phyloP scores from a whole-genome alignment of 192 early-diverging fungal genomes.

The Thoreauomyces humboldtii region DNA sequence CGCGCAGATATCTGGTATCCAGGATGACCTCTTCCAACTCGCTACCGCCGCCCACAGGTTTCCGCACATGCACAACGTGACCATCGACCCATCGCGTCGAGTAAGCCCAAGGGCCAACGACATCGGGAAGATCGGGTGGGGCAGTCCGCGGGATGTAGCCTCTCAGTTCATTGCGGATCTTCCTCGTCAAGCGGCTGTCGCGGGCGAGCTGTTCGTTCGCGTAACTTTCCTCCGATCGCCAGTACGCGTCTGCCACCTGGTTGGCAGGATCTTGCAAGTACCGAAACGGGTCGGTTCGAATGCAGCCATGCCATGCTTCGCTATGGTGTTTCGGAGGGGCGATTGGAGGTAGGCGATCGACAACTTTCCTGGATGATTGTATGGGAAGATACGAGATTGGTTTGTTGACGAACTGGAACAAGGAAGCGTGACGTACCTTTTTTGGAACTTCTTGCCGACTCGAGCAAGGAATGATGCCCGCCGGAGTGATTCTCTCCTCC shows the following conservation, averaged over 20 bases:
- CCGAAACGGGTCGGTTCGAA: neutral
- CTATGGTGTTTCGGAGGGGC: no score
- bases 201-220: neutral
- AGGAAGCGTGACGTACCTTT: no score
- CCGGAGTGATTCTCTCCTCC: no score
- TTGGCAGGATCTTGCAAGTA: neutral
- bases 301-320: neutral
- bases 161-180: conserved; percentile 7
- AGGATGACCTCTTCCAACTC: conserved; percentile 19
- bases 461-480: no score
- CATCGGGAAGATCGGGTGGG: conserved; percentile 11
- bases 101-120: conserved; percentile 18
- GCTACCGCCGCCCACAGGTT: neutral
- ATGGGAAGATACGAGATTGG: no score
- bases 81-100: conserved; percentile 7
- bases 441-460: no score
- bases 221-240: neutral
- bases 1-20: conserved; percentile 11
- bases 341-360: no score
- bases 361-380: no score
- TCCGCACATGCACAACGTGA: conserved; percentile 1
- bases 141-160: conserved; percentile 1
- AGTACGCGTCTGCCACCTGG: neutral
- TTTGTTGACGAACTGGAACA: no score
- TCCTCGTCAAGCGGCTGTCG: neutral